phyloP scores from a whole-genome alignment of 2,329 filamentous ascomycete species.

The Microascus cirrosus region DNA sequence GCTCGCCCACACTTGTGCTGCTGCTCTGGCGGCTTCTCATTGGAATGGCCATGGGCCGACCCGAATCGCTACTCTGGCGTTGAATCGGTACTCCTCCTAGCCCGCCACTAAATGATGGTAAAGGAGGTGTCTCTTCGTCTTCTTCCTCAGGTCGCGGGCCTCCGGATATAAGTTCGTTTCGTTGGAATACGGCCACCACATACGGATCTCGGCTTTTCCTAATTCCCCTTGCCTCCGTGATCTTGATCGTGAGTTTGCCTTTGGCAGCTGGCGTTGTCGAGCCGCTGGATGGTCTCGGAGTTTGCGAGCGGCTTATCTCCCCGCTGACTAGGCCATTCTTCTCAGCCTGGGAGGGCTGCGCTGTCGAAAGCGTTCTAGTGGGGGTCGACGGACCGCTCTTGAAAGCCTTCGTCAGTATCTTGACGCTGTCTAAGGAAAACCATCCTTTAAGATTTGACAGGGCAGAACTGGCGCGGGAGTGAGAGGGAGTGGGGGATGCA shows the following conservation, averaged over 20 bases:
- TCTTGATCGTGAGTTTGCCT: conserved; percentile 83
- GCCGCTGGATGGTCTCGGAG: conserved; percentile 35
- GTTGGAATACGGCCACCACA: conserved; percentile 92
- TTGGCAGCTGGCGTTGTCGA: conserved; percentile 61
- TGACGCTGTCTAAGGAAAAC: conserved; percentile 57
- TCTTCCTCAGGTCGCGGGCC: conserved; percentile 60
- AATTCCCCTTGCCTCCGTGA: conserved; percentile 73
- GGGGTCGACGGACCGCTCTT: conserved; percentile 93
- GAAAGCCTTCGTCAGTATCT: conserved; percentile 80
- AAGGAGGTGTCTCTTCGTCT: conserved; percentile 36
- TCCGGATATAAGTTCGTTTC: conserved; percentile 89
- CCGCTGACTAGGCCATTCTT: conserved; percentile 24
- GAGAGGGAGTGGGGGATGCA: conserved; percentile 24
- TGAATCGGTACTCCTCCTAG: conserved; percentile 49
- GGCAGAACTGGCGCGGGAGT: conserved; percentile 24
- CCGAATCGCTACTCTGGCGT: conserved; percentile 68
- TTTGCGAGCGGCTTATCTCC: conserved; percentile 40
- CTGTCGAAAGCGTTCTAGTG: conserved; percentile 69
- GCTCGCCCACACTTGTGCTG: conserved; percentile 73
- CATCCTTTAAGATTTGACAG: conserved; percentile 20
- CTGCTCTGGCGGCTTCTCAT: conserved; percentile 97
- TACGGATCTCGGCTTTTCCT: conserved; percentile 81
- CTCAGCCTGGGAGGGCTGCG: conserved; percentile 39
- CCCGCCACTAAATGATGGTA: conserved; percentile 27
- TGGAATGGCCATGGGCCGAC: conserved; percentile 81